Base-by-base conservation (phyloP, 805 yeast genomes). In the Alloascoidea hylecoeti region DNA sequence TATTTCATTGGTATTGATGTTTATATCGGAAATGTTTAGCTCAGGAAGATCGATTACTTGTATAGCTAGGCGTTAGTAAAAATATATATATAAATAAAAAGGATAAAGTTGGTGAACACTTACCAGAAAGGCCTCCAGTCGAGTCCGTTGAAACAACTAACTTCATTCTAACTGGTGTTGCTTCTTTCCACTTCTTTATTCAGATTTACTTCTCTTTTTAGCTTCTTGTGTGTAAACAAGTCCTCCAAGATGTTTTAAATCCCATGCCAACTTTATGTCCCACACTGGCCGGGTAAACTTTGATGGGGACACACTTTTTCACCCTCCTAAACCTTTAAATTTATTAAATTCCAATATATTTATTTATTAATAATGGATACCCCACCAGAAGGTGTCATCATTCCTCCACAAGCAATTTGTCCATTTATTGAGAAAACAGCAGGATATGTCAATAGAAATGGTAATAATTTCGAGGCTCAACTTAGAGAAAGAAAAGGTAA, bases 391-490 rank as follows among this genome's bases (percentile, higher is more conserved):
- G 66, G 60, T 0, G 63, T 59, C 15, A 50, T 70, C 6, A 63
- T 64, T 5, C 61, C 74, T 2, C 82, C 85, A 0, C 77, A 82
- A 2, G 68, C 61, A 5, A 46, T 58, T 15, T 41, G 60, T 37
- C 65, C 64, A 13, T 65, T 71, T 15, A 77, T 88, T 15, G 75
- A 71, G 37, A 81, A 78, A 49, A 81, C 95, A 0, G 85, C 78
- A 0, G 70, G 62, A 3, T 83, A 78, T 48, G 84, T 86, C 4
- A 46, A 58, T 18, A 63, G 79, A 43, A 80, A 83, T 49, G 95
- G 95, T 0, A 48, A 68, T 1, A 38, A 43, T 41, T 82, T 84
- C 55, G 92, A 78, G 47, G 59, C 60, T 5, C 60, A 79, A 37
- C 66, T 83, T 40, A 56, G 57, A 14, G 56, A 56, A 28, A 60